Evolutionary conservation across 495 filamentous ascomycete species (phyloP).

Genomic region (Chlorociboria aeruginascens): DNA sequence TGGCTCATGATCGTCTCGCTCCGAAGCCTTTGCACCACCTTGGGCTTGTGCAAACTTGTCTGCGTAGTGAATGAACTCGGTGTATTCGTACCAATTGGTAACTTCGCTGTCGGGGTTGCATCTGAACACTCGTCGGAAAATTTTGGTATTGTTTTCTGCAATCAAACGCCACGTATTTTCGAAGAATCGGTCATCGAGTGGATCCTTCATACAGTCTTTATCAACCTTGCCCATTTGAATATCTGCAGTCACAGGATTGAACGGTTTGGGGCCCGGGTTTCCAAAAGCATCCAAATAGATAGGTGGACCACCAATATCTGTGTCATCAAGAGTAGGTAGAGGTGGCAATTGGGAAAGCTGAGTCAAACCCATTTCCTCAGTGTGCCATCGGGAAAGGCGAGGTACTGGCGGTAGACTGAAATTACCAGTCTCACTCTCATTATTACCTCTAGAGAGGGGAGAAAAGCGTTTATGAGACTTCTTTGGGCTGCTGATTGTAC

Average conservation of each 20-base stretch:
- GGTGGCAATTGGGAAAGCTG: constrained; percentile 53
- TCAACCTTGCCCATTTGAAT: constrained; percentile 44
- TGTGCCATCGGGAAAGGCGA: constrained; percentile 34
- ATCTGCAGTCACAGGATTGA: constrained; percentile 52
- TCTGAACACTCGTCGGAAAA: constrained; percentile 88
- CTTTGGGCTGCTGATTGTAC: constrained; percentile 38
- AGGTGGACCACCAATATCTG: constrained; percentile 64
- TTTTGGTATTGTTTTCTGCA: constrained; percentile 86
- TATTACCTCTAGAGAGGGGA: constrained; percentile 6
- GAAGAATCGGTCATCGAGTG: constrained; percentile 71
- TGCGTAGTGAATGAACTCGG: constrained; percentile 69
- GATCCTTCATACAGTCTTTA: constrained; percentile 58
- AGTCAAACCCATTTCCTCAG: constrained; percentile 42
- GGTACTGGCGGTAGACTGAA: constrained; percentile 38
- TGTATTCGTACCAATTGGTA: constrained; percentile 88
- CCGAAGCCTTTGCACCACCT: constrained; percentile 31
- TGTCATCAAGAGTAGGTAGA: constrained; percentile 58
- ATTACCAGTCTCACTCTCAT: constrained; percentile 27
- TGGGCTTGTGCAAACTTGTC: constrained; percentile 67
- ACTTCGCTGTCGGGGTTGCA: constrained; percentile 96
- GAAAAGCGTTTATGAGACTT: constrained; percentile 20
- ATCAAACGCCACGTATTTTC: constrained; percentile 79
- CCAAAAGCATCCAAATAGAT: constrained; percentile 9
- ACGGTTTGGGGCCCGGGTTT: constrained; percentile 18
- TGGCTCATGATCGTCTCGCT: constrained; percentile 30